Conservation (phyloP, 306 rosid genomes). For the Pyrus bretschneideri region DNA sequence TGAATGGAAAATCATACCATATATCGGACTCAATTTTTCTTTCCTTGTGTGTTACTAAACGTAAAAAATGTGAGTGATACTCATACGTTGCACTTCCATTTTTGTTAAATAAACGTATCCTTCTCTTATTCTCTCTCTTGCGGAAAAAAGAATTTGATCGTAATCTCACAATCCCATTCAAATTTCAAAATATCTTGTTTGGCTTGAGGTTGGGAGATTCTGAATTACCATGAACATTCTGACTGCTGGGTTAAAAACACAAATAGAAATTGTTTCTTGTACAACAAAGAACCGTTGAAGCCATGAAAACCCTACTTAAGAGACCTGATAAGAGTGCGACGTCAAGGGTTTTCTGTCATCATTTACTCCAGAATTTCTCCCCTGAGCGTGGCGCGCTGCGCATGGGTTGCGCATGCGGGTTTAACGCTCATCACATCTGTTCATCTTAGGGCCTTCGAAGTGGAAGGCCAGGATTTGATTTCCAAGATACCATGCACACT, state of each 20-base stretch:
- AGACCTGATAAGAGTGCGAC: not conserved
- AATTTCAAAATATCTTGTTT: not conserved
- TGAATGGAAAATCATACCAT: not conserved
- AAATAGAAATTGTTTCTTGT: too few relatives aligned
- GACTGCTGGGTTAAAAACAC: not conserved
- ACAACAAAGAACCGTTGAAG: not conserved
- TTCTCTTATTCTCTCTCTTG: too few relatives aligned
- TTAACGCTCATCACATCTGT: too few relatives aligned
- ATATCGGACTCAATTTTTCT: not conserved
- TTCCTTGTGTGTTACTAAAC: too few relatives aligned
- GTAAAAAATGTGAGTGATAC: too few relatives aligned
- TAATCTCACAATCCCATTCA: not conserved
- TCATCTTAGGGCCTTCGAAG: too few relatives aligned
- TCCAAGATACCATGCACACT: too few relatives aligned
- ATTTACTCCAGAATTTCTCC: not conserved
- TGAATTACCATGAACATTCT: not conserved
- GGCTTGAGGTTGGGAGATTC: not conserved
- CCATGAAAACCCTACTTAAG: not conserved
- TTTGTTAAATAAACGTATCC: too few relatives aligned
- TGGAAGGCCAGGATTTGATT: too few relatives aligned
- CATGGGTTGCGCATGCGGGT: too few relatives aligned
- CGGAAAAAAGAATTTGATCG: not conserved
- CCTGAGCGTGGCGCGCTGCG: too few relatives aligned
- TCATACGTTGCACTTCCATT: too few relatives aligned
- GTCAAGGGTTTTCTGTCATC: not conserved